These are phyloP conservation scores for Didymosphaeria variabile DNA, from an alignment of 2,329 filamentous ascomycete species.

Conservation along the genomic window DNA sequence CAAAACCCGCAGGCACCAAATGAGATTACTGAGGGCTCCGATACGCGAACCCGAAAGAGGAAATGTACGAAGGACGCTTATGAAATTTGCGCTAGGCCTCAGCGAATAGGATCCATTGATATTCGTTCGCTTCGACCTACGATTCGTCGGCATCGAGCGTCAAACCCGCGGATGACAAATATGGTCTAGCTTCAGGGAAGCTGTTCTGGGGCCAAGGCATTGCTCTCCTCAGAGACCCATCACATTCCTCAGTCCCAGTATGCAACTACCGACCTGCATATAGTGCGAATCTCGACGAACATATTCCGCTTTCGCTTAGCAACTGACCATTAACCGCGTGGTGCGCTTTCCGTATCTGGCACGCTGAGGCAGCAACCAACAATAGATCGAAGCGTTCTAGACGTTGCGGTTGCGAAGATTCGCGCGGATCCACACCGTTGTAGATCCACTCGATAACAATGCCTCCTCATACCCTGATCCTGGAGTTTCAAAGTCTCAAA, in stretches of 20 bases:
- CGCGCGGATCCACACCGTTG: background rate
- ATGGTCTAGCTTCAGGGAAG: background rate
- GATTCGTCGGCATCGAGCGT: background rate
- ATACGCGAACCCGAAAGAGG: slow-evolving; percentile 8
- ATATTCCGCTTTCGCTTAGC: background rate
- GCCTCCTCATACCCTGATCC: slow-evolving; percentile 2
- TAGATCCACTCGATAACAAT: slow-evolving; percentile 3
- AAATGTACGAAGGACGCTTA: slow-evolving; percentile 9
- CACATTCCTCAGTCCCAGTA: background rate
- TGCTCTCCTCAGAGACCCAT: background rate
- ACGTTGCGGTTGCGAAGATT: background rate
- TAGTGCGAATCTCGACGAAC: background rate
- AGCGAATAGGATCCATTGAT: background rate
- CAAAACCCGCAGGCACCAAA: background rate
- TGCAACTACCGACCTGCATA: background rate
- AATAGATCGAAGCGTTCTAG: background rate
- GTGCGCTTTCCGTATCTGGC: background rate
- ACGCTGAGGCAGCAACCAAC: background rate
- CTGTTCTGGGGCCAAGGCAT: background rate
- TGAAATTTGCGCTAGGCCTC: background rate
- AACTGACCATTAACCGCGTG: background rate
- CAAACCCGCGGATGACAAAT: background rate
- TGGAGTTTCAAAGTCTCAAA: slow-evolving; percentile 19
- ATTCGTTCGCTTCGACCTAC: background rate
- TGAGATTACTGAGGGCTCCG: background rate